Percentiles rank a stretch among this genome's conserved stretches.
Conservation (phyloP, 805 yeast genomes). For the Zygotorulaspora chibaensis region DNA sequence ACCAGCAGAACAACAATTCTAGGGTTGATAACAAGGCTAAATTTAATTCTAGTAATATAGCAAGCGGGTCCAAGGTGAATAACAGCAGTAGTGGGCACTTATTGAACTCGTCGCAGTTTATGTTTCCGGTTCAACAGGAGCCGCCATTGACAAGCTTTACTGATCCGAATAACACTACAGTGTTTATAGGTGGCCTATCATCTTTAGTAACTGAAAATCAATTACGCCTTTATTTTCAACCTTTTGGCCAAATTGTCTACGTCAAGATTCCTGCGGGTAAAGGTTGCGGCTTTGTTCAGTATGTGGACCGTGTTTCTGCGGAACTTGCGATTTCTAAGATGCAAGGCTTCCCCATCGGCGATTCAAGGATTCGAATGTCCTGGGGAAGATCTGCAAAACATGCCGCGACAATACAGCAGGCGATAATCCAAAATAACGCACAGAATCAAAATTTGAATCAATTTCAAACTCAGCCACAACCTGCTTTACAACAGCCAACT, state of each 20-base stretch:
- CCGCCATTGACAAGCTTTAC: conserved; percentile 61
- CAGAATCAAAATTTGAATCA: conserved; percentile 32
- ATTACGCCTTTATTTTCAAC: conserved; percentile 52
- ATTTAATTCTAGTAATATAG: neutral
- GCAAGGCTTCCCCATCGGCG: conserved; percentile 89
- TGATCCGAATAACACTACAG: conserved; percentile 78
- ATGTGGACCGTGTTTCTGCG: conserved; percentile 70
- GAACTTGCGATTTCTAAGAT: conserved; percentile 79
- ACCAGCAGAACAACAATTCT: conserved; percentile 1
- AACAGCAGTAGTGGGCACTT: neutral
- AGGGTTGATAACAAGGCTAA: conserved; percentile 9
- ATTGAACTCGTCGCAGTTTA: conserved; percentile 20
- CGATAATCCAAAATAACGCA: conserved; percentile 11
- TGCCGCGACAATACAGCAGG: conserved; percentile 20
- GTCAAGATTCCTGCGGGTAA: conserved; percentile 70
- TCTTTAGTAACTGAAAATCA: conserved; percentile 57
- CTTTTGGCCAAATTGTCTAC: conserved; percentile 72
- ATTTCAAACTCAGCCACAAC: conserved; percentile 15
- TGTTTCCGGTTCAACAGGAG: conserved; percentile 40
- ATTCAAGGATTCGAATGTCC: conserved; percentile 73
- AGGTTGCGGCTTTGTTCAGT: conserved; percentile 87
- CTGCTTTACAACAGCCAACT: conserved; percentile 14
- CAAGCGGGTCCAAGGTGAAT: neutral
- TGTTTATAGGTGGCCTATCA: conserved; percentile 64
- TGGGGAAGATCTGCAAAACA: conserved; percentile 69